Conservation (phyloP, 495 filamentous ascomycete genomes). For the Physcia stellaris region DNA sequence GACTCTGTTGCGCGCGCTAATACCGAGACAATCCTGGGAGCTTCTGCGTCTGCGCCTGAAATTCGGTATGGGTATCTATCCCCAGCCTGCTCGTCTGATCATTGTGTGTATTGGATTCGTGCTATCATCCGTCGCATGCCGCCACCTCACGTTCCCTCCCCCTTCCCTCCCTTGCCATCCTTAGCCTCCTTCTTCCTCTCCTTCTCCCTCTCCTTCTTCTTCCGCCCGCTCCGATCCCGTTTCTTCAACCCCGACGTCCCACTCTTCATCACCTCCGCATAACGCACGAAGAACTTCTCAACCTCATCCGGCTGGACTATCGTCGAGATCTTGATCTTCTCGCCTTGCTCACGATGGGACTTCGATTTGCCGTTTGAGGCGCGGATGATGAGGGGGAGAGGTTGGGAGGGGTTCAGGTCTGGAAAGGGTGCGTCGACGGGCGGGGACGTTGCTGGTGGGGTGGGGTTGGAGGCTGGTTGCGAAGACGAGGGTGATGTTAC, state of each 20-base stretch:
- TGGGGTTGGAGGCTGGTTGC: slow-evolving; percentile 15
- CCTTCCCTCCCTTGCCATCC: slow-evolving; percentile 12
- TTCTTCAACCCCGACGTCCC: slow-evolving; percentile 90
- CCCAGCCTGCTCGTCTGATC: too few species aligned
- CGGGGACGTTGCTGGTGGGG: slow-evolving; percentile 5
- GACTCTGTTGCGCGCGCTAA: too few species aligned
- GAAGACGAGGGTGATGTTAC: neutral
- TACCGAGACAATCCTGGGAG: too few species aligned
- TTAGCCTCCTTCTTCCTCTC: slow-evolving; percentile 40
- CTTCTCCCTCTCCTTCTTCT: slow-evolving; percentile 54
- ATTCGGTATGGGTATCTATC: too few species aligned
- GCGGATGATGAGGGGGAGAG: slow-evolving; percentile 64
- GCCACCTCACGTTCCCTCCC: too few species aligned
- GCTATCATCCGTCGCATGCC: too few species aligned
- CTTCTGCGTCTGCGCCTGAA: too few species aligned
- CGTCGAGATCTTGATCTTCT: slow-evolving; percentile 74
- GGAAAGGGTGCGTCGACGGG: slow-evolving; percentile 24
- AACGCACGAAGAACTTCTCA: slow-evolving; percentile 67
- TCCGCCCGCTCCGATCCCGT: slow-evolving; percentile 70
- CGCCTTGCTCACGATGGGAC: slow-evolving; percentile 24
- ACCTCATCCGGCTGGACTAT: slow-evolving; percentile 61
- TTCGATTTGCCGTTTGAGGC: slow-evolving; percentile 65
- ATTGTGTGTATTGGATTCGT: too few species aligned
- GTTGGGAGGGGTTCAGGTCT: slow-evolving; percentile 38
- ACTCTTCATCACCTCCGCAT: slow-evolving; percentile 83